Evolutionary conservation across 257 asterid genomes (phyloP).

Genomic region (Solanum chiquidenum): DNA sequence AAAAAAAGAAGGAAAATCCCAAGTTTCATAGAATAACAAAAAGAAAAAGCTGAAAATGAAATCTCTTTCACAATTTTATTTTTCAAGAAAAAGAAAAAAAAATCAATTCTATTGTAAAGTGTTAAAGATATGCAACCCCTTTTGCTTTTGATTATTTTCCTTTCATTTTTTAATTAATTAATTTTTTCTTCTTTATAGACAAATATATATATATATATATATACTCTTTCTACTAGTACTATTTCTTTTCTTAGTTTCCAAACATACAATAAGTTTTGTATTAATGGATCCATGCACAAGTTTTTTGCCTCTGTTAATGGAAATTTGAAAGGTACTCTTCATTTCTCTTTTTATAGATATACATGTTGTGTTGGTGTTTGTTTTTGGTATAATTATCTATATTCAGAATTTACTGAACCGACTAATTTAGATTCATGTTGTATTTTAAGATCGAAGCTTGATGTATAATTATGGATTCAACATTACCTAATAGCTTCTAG

Average conservation of each 20-base stretch:
- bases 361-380: background rate
- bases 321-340: background rate
- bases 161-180: background rate
- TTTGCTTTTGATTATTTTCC: slow-evolving; percentile 1
- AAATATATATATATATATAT: background rate
- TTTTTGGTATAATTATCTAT: background rate
- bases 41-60: slow-evolving; percentile 13
- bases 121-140: background rate
- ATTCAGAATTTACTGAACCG: background rate
- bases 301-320: background rate
- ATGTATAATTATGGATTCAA: background rate
- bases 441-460: background rate
- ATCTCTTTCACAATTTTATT: background rate
- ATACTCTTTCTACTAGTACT: background rate
- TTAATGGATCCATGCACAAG: background rate
- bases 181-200: background rate
- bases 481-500: background rate
- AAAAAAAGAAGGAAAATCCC: background rate
- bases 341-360: background rate
- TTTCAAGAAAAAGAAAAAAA: background rate
- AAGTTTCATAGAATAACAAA: background rate
- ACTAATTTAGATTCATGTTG: background rate
- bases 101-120: slow-evolving; percentile 1
- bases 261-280: background rate
- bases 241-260: background rate